Conservation (phyloP, 805 yeast genomes). For the Sugiyamaella floridensis region DNA sequence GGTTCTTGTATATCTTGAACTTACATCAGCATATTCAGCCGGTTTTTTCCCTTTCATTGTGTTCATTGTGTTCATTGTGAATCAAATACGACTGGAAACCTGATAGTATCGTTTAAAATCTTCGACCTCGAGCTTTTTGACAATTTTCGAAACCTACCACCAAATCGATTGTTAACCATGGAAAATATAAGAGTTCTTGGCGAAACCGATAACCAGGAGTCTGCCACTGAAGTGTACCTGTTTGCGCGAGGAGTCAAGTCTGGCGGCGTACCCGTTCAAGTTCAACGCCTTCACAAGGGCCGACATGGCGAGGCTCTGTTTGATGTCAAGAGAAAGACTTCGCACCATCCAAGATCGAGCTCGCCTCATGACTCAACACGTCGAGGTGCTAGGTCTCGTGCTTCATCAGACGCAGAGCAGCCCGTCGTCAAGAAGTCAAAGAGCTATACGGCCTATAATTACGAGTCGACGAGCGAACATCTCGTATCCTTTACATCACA, state of each 20-base stretch:
- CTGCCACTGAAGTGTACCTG: constrained; percentile 4
- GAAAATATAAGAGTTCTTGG: constrained; percentile 1
- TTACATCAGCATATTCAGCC: too few relatives aligned
- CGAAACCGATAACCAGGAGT: background rate
- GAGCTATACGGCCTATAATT: constrained; percentile 1
- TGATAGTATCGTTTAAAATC: background rate
- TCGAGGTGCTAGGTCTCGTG: background rate
- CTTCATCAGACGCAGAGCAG: background rate
- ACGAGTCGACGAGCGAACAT: constrained; percentile 1
- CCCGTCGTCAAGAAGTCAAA: background rate
- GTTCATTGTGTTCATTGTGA: too few relatives aligned
- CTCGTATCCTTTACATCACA: background rate
- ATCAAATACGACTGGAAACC: background rate
- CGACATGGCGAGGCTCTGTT: constrained; percentile 16
- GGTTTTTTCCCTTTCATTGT: too few relatives aligned
- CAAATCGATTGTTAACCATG: background rate
- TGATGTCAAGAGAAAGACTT: constrained; percentile 6
- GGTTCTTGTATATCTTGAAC: too few relatives aligned
- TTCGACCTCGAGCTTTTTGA: background rate
- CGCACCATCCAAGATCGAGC: background rate
- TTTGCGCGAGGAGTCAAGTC: constrained; percentile 7
- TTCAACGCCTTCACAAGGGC: constrained; percentile 11
- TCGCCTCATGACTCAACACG: background rate
- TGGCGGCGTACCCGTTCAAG: constrained; percentile 10
- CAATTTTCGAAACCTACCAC: background rate